phyloP scores from a whole-genome alignment of 805 yeast species.

The Candida golubevii region DNA sequence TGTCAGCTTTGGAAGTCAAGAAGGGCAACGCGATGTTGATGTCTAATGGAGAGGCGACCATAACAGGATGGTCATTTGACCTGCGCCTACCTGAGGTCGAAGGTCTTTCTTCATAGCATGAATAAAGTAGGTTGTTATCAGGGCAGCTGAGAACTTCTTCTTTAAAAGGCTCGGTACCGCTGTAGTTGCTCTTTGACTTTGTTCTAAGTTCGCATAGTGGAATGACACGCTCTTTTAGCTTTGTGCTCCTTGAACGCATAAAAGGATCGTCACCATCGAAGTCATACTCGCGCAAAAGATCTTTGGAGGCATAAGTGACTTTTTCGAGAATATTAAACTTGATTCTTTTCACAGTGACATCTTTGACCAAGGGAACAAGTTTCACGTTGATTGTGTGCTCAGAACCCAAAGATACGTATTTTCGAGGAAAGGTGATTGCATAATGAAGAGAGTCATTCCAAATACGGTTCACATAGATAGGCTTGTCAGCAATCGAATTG shows the following conservation, averaged over 20 bases:
- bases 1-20: conserved; percentile 36
- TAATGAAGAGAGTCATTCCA: conserved; percentile 73
- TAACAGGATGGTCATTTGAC: conserved; percentile 11
- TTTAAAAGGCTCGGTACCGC: conserved; percentile 42
- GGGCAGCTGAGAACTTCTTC: conserved; percentile 59
- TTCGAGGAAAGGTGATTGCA: conserved; percentile 66
- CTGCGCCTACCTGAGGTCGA: not conserved
- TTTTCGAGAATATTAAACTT: conserved; percentile 64
- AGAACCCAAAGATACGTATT: conserved; percentile 61
- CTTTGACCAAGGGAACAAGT: conserved; percentile 61
- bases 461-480: conserved; percentile 67
- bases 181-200: conserved; percentile 33
- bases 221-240: conserved; percentile 45
- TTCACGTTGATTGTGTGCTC: conserved; percentile 59
- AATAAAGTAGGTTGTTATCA: conserved; percentile 57
- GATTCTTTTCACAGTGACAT: conserved; percentile 57
- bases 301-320: conserved; percentile 57
- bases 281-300: conserved; percentile 50
- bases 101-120: conserved; percentile 41
- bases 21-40: conserved; percentile 42
- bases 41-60: conserved; percentile 42
- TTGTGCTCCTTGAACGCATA: conserved; percentile 3
- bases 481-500: conserved; percentile 59
- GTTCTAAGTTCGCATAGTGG: conserved; percentile 64
- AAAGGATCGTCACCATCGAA: conserved; percentile 34